Evolutionary conservation across 257 asterid species (phyloP), one percentile per base, ranked within the genome.

Genomic region (Petunia secreta): DNA sequence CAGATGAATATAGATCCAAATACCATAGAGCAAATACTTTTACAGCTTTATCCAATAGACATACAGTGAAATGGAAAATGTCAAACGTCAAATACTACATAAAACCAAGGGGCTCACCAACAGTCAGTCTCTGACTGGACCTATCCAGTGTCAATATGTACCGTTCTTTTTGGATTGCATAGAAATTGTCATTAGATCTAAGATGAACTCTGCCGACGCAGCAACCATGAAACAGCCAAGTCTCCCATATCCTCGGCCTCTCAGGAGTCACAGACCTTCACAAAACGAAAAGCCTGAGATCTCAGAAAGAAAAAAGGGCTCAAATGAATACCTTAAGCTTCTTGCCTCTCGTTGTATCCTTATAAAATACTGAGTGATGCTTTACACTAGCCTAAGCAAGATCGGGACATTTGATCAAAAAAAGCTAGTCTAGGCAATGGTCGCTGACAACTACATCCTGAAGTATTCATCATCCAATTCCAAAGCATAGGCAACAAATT

Each of bases 1-100:
- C 77, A 71, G 77, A 71, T 71, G 60, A 71, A 71, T 71, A 71
- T 48, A 25, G 59, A 44, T 46, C 77, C 77, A 71, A 71, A 71
- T 34, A 71, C 62, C 62, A 36, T 50, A 50, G 46, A 34, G 62
- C 62, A 71, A 11, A 50, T 10, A 15, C 77, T 48, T 71, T 53
- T 48, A 71, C 60, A 71, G 44, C 62, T 48, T 38, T 71, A 50
- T 71, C 77, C 4, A 5, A 34, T 13, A 50, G 41, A 71, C 77
- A 71, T 71, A 50, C 34, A 48, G 46, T 4, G 6, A 50, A 71
- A 71, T 25, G 62, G 46, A 71, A 71, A 71, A 8, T 34, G 2
- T 25, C 36, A 38, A 71, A 71, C 34, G 62, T 6, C 77, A 71
- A 48, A 71, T 2, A 71, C 77, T 50, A 71, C 77, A 71, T 71